Conservation (phyloP, 169 alveolate genomes). For the Eimeria acervulina region DNA sequence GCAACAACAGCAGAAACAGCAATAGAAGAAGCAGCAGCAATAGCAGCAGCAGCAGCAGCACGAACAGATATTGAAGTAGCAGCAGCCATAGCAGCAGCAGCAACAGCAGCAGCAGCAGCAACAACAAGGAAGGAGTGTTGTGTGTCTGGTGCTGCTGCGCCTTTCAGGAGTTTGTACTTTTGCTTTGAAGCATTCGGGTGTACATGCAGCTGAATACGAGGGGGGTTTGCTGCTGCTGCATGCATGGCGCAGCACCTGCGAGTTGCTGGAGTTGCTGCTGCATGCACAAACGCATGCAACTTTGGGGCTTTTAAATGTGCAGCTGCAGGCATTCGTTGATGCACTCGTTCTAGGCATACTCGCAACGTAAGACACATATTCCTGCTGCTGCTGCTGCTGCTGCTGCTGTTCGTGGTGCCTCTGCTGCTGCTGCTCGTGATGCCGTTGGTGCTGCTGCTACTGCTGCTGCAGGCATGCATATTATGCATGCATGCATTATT, state of each 20-base stretch:
- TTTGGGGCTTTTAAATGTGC: neutral
- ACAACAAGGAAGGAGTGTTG: too few relatives aligned
- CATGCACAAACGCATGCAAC: neutral
- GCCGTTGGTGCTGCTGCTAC: neutral
- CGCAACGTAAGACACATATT: neutral
- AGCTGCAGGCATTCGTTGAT: constrained; percentile 27
- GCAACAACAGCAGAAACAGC: too few relatives aligned
- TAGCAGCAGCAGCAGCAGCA: too few relatives aligned
- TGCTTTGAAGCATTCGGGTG: neutral
- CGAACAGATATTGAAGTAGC: too few relatives aligned
- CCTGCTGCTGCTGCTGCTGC: constrained; percentile 17
- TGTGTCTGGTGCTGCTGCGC: neutral
- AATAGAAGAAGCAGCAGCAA: too few relatives aligned
- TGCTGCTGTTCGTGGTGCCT: neutral
- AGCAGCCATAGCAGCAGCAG: too few relatives aligned
- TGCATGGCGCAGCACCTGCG: constrained; percentile 48
- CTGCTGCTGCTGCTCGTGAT: neutral
- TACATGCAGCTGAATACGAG: neutral
- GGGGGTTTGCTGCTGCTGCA: constrained; percentile 5
- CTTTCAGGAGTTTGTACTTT: too few relatives aligned
- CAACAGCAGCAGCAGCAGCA: too few relatives aligned
- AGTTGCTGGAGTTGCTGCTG: neutral
- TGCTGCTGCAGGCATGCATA: neutral
- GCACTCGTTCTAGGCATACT: constrained; percentile 41
- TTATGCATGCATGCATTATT: neutral